phyloP scores from a whole-genome alignment of 352 stramenopile species.

The Globisporangium nunn region DNA sequence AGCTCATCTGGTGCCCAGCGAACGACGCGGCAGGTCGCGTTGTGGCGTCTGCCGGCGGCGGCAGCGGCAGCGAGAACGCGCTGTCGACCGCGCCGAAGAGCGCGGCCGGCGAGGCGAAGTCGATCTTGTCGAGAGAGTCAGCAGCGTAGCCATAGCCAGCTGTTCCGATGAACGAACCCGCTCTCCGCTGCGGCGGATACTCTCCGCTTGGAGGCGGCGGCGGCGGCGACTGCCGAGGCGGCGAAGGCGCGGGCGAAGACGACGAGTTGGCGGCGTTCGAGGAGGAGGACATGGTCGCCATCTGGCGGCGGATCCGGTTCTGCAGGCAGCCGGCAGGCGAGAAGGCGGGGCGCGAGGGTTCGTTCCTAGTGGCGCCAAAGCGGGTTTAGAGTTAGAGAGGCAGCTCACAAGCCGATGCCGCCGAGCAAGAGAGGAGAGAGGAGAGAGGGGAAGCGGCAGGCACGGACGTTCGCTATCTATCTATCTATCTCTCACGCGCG shows the following conservation, averaged over 20 bases:
- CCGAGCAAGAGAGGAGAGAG: neutral
- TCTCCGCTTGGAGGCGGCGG: conserved; percentile 1
- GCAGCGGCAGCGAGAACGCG: conserved; percentile 10
- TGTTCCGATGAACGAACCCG: conserved; percentile 15
- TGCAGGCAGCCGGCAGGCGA: neutral
- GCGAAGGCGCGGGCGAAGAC: neutral
- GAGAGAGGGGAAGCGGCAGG: neutral
- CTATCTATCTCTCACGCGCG: neutral
- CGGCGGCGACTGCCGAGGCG: neutral
- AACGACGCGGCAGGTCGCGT: conserved; percentile 2
- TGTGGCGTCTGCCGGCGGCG: neutral
- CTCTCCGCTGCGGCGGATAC: conserved; percentile 9
- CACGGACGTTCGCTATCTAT: neutral
- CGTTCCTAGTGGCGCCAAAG: neutral
- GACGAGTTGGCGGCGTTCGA: conserved; percentile 4
- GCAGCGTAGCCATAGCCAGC: conserved; percentile 10
- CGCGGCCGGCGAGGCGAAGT: conserved; percentile 15
- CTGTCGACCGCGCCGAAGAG: conserved; percentile 13
- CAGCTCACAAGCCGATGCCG: neutral
- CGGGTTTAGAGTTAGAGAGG: neutral
- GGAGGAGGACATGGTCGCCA: conserved; percentile 14
- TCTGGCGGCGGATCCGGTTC: conserved; percentile 16
- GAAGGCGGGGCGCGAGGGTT: too few species aligned
- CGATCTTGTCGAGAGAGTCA: conserved; percentile 23
- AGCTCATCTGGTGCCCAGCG: conserved; percentile 1